These are phyloP conservation scores for Talaromyces sp. DNA, from an alignment of 2,329 filamentous ascomycete genomes.

Conservation along the genomic window DNA sequence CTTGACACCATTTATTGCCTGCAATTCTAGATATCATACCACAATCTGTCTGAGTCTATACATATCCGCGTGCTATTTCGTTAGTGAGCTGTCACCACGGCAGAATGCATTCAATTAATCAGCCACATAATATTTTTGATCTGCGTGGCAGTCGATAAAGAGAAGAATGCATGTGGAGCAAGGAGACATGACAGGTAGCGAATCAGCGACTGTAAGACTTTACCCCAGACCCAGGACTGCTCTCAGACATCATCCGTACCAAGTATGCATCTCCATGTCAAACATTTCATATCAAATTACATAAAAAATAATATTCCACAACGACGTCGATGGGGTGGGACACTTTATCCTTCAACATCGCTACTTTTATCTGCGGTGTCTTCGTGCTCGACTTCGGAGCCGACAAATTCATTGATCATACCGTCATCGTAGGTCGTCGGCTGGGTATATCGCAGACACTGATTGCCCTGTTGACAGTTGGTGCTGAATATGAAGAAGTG, in stretches of 20 bases:
- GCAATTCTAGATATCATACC: slow-evolving; percentile 13
- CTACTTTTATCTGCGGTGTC: slow-evolving; percentile 40
- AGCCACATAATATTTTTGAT: too few relatives aligned
- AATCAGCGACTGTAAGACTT: background rate
- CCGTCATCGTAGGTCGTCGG: slow-evolving; percentile 46
- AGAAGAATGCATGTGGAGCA: background rate
- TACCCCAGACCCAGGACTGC: background rate
- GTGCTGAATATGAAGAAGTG: slow-evolving; percentile 57
- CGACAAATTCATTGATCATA: slow-evolving; percentile 53
- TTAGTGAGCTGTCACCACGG: background rate
- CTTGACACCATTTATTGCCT: slow-evolving; percentile 3
- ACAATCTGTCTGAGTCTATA: background rate
- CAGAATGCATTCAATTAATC: background rate
- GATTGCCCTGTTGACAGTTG: slow-evolving; percentile 52
- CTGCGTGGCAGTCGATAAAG: background rate
- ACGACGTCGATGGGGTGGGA: slow-evolving; percentile 29
- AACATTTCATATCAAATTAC: background rate
- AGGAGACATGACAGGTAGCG: background rate
- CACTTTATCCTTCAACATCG: slow-evolving; percentile 37
- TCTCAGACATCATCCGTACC: background rate
- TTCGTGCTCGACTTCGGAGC: slow-evolving; percentile 53
- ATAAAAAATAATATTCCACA: too few relatives aligned
- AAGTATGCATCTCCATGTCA: background rate
- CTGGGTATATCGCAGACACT: slow-evolving; percentile 47
- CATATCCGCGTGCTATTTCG: background rate